These are phyloP conservation scores for Seminavis robusta DNA, from an alignment of 108 stramenopile species.

Conservation along the genomic window DNA sequence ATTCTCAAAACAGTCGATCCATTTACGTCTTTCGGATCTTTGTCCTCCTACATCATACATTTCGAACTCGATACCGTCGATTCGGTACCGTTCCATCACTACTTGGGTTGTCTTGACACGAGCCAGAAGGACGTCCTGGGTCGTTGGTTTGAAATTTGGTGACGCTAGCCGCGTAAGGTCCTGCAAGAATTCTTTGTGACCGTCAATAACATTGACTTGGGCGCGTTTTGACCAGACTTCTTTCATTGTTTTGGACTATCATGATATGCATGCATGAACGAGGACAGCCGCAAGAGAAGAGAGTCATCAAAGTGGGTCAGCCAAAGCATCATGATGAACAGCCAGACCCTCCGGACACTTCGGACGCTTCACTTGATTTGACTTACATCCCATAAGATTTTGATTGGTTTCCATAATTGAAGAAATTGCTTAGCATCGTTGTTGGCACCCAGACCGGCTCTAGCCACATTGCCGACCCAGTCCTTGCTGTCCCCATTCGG, in stretches of 20 bases:
- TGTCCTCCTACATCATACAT: slow-evolving; percentile 95
- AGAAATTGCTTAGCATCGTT: slow-evolving; percentile 83
- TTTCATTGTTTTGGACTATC: slow-evolving; percentile 61
- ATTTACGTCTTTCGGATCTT: slow-evolving; percentile 86
- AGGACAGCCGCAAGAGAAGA: neutral
- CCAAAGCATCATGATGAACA: neutral
- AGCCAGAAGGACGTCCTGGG: slow-evolving; percentile 92
- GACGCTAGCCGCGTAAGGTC: slow-evolving; percentile 75
- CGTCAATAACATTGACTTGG: slow-evolving; percentile 78
- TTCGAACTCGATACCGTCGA: slow-evolving; percentile 90
- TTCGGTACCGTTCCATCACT: slow-evolving; percentile 83
- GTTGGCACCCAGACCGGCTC: slow-evolving; percentile 81
- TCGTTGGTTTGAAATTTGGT: slow-evolving; percentile 78
- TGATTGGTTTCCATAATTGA: slow-evolving; percentile 68
- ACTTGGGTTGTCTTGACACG: slow-evolving; percentile 97
- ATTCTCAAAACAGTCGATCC: slow-evolving; percentile 94
- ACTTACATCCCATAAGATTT: slow-evolving; percentile 84
- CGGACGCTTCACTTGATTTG: neutral
- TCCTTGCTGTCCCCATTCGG: slow-evolving; percentile 38
- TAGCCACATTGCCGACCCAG: slow-evolving; percentile 83
- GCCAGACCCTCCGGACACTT: neutral
- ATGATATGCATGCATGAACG: slow-evolving; percentile 1
- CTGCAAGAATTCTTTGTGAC: slow-evolving; percentile 85
- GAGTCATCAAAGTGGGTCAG: neutral
- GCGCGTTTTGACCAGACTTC: slow-evolving; percentile 81